These are phyloP conservation scores for Globisporangium abappressorium DNA, from an alignment of 352 stramenopile species.

Conservation along the genomic window DNA sequence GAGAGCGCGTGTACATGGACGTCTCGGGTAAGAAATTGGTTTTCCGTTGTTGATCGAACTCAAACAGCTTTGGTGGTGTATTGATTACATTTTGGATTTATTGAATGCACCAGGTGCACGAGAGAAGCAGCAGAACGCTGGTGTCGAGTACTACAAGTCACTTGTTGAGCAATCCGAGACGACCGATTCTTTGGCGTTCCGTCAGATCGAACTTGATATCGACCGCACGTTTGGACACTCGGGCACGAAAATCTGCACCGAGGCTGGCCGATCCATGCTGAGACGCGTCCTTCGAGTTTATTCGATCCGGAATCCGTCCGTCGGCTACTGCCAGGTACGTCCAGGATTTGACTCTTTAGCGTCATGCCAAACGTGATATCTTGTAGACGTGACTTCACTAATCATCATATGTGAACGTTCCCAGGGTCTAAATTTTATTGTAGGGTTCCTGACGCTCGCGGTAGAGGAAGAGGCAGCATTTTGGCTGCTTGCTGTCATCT, in stretches of 20 bases:
- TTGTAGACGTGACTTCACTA: neutral
- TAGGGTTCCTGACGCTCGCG: constrained; percentile 77
- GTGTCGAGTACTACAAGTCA: constrained; percentile 43
- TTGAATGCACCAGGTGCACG: constrained; percentile 22
- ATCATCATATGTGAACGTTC: neutral
- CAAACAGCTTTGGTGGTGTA: too few species aligned
- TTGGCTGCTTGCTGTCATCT: constrained; percentile 85
- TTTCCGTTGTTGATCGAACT: too few species aligned
- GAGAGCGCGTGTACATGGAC: constrained; percentile 69
- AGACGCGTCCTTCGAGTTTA: constrained; percentile 77
- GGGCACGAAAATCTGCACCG: constrained; percentile 55
- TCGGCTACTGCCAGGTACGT: constrained; percentile 84
- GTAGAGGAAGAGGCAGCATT: constrained; percentile 88
- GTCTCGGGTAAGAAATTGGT: constrained; percentile 35
- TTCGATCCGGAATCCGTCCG: constrained; percentile 65
- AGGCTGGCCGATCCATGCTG: constrained; percentile 47
- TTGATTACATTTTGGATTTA: too few species aligned
- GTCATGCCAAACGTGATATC: neutral
- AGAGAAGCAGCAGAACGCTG: constrained; percentile 54
- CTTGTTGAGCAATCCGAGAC: constrained; percentile 43
- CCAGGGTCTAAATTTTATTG: constrained; percentile 85
- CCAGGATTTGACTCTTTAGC: neutral
- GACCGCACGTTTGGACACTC: constrained; percentile 83
- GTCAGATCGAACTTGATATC: constrained; percentile 86
- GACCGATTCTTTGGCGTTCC: constrained; percentile 57